Conservation (phyloP, 352 stramenopile species). For the Phytophthora capsici region DNA sequence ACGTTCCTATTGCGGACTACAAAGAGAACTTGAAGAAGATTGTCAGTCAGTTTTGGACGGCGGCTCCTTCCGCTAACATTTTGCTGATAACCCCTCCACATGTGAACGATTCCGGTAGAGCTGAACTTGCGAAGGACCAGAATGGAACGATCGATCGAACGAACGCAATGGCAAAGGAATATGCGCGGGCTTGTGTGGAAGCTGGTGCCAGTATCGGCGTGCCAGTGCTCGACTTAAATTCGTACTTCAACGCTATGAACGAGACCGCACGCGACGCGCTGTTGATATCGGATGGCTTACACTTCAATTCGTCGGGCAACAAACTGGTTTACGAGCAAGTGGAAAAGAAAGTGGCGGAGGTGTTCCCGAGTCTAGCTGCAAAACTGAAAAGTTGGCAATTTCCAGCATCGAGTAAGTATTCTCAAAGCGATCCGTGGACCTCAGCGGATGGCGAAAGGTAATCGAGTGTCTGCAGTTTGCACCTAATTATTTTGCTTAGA, state of each 20-base stretch:
- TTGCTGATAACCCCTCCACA: conserved; percentile 46
- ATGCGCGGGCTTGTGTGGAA: conserved; percentile 50
- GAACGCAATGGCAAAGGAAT: conserved; percentile 24
- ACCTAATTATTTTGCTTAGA: too few relatives aligned
- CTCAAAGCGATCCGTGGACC: conserved; percentile 6
- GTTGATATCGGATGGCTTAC: conserved; percentile 48
- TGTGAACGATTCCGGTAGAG: conserved; percentile 20
- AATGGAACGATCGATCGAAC: conserved; percentile 20
- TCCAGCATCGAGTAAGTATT: conserved; percentile 14
- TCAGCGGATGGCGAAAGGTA: conserved; percentile 7
- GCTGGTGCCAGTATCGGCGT: conserved; percentile 24
- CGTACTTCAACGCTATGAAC: conserved; percentile 50
- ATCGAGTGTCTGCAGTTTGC: not conserved
- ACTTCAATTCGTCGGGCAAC: conserved; percentile 51
- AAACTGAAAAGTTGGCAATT: conserved; percentile 14
- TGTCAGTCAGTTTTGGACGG: conserved; percentile 2
- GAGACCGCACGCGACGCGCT: conserved; percentile 34
- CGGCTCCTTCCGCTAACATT: conserved; percentile 32
- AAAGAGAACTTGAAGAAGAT: conserved; percentile 24
- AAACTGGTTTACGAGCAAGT: conserved; percentile 34
- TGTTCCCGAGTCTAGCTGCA: conserved; percentile 17
- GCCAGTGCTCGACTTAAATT: conserved; percentile 48
- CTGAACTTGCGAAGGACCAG: conserved; percentile 18
- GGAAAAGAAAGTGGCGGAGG: conserved; percentile 29
- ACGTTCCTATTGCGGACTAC: conserved; percentile 23